Evolutionary conservation across 2,329 filamentous ascomycete genomes (phyloP).

Genomic region (Canariomyces notabilis): DNA sequence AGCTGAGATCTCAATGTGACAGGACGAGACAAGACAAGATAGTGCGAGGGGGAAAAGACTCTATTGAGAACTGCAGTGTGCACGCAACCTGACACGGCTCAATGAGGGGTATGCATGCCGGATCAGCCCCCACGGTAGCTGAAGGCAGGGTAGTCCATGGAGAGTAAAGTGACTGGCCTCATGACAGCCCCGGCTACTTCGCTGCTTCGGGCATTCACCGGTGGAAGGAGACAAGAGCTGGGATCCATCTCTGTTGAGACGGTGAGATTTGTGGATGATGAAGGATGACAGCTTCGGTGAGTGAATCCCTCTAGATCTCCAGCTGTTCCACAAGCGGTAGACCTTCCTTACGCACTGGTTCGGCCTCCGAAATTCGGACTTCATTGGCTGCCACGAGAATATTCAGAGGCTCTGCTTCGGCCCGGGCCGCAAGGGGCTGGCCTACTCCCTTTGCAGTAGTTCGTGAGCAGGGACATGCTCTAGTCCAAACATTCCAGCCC

Average conservation of each 20-base stretch:
- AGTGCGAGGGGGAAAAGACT: neutral
- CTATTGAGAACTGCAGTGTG: neutral
- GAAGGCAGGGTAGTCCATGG: neutral
- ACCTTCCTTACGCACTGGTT: conserved; percentile 3
- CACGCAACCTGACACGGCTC: neutral
- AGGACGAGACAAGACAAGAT: neutral
- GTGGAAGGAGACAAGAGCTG: too few species aligned
- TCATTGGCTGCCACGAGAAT: conserved; percentile 8
- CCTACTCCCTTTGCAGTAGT: neutral
- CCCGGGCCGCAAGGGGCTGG: conserved; percentile 2
- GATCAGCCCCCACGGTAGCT: neutral
- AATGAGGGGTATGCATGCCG: too few species aligned
- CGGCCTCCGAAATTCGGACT: neutral
- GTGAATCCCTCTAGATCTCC: too few species aligned
- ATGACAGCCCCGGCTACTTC: too few species aligned
- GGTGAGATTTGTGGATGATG: too few species aligned
- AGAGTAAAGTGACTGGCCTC: neutral
- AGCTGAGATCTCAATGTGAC: too few species aligned
- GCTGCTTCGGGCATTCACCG: too few species aligned
- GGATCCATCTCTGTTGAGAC: too few species aligned
- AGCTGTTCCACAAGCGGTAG: neutral
- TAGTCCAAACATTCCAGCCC: neutral
- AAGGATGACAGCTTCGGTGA: neutral
- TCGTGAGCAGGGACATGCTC: neutral
- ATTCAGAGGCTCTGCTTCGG: conserved; percentile 7